Conservation (phyloP, 768 basidiomycete species). For the Tylopilus felleus region DNA sequence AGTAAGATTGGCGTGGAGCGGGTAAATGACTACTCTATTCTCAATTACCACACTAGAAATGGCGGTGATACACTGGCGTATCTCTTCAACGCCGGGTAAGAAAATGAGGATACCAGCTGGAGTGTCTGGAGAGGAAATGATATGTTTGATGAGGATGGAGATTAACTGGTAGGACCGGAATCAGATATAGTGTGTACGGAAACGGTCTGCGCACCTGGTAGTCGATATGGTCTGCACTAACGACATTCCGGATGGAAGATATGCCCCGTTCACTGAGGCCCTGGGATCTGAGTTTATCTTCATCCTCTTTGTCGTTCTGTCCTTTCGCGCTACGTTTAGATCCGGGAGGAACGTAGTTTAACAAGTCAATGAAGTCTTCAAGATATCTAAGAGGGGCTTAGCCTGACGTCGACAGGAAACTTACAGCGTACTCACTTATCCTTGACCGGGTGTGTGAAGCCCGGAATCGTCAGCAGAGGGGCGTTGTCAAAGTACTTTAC, state of each 20-base stretch:
- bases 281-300: constrained; percentile 45
- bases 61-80: constrained; percentile 69
- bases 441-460: constrained; percentile 71
- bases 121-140: constrained; percentile 44
- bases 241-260: constrained; percentile 57
- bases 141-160: constrained; percentile 59
- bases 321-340: constrained; percentile 31
- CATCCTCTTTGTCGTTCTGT: constrained; percentile 37
- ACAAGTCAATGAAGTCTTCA: constrained; percentile 66
- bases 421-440: constrained; percentile 51
- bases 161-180: constrained; percentile 48
- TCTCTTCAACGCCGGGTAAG: constrained; percentile 87
- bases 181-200: not conserved
- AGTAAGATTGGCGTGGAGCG: constrained; percentile 87
- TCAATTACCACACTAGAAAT: constrained; percentile 37
- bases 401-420: not conserved
- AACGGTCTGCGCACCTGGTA: constrained; percentile 48
- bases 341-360: constrained; percentile 53
- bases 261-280: constrained; percentile 53
- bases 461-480: constrained; percentile 81
- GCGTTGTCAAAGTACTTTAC: constrained; percentile 78
- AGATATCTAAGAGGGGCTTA: constrained; percentile 57
- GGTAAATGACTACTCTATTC: constrained; percentile 52
- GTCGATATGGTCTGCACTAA: constrained; percentile 64
- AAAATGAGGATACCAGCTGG: constrained; percentile 79